phyloP scores from a whole-genome alignment of 2,329 filamentous ascomycete genomes.

The Colletotrichum acutatum region DNA sequence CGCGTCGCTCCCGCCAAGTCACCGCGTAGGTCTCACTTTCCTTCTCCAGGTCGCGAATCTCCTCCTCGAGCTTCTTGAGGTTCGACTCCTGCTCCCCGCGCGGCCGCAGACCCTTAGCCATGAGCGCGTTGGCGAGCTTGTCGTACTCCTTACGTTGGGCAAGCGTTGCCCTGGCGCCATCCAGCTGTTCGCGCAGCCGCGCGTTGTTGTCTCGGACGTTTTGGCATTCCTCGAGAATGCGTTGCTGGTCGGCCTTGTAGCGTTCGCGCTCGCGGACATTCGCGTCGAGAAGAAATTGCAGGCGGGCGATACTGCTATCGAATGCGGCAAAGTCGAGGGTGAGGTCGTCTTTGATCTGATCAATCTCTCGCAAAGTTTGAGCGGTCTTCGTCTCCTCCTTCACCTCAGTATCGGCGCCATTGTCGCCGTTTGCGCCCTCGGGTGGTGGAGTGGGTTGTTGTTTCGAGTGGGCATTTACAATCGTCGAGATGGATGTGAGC shows the following conservation, averaged over 20 bases:
- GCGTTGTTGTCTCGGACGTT: slow-evolving; percentile 80
- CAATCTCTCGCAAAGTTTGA: slow-evolving; percentile 64
- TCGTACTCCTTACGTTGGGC: slow-evolving; percentile 87
- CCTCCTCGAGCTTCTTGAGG: slow-evolving; percentile 84
- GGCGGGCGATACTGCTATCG: slow-evolving; percentile 85
- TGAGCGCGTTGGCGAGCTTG: slow-evolving; percentile 78
- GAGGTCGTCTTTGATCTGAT: slow-evolving; percentile 84
- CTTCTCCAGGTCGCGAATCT: slow-evolving; percentile 87
- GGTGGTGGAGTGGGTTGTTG: slow-evolving; percentile 75
- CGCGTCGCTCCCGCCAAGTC: slow-evolving; percentile 86
- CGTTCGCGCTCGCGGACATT: slow-evolving; percentile 86
- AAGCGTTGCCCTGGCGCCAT: slow-evolving; percentile 79
- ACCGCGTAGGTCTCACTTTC: slow-evolving; percentile 84
- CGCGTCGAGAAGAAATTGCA: slow-evolving; percentile 86
- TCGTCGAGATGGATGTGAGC: slow-evolving; percentile 75
- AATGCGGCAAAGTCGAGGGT: slow-evolving; percentile 90
- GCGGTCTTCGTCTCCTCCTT: slow-evolving; percentile 41
- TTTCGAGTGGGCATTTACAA: slow-evolving; percentile 64
- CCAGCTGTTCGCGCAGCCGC: slow-evolving; percentile 78
- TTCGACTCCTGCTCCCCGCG: slow-evolving; percentile 85
- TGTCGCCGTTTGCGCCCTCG: slow-evolving; percentile 51
- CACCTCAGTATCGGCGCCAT: slow-evolving; percentile 42
- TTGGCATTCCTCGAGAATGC: slow-evolving; percentile 82
- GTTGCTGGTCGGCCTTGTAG: slow-evolving; percentile 82
- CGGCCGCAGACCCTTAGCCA: slow-evolving; percentile 70